These are phyloP conservation scores for Monilinia fructigena DNA, from an alignment of 2,329 filamentous ascomycete genomes.

Conservation along the genomic window DNA sequence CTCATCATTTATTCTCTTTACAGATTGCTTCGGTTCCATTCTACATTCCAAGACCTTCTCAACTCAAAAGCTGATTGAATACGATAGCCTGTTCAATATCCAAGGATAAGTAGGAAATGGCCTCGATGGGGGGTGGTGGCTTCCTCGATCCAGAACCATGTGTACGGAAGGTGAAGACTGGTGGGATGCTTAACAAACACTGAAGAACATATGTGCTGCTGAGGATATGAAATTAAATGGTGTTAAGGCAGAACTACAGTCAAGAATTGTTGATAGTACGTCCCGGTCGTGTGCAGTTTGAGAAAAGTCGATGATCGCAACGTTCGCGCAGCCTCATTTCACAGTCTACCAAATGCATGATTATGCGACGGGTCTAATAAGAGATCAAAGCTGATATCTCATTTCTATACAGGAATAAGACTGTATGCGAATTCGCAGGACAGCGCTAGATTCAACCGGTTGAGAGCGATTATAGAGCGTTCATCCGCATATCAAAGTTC, in stretches of 20 bases:
- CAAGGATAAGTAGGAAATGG: conserved; percentile 31
- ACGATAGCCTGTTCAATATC: conserved; percentile 2
- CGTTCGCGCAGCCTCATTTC: not conserved
- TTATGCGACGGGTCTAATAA: not conserved
- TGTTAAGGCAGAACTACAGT: conserved; percentile 79
- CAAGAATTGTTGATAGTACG: conserved; percentile 75
- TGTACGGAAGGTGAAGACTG: conserved; percentile 33
- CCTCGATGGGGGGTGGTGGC: conserved; percentile 38
- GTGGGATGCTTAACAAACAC: conserved; percentile 37
- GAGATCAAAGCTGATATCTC: conserved; percentile 12
- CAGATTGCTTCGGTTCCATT: not conserved
- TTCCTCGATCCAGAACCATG: conserved; percentile 37
- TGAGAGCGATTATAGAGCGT: conserved; percentile 35
- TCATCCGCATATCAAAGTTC: conserved; percentile 24
- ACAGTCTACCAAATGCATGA: not conserved
- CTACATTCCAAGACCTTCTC: not conserved
- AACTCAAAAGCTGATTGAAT: not conserved
- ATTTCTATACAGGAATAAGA: conserved; percentile 31
- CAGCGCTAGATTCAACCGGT: conserved; percentile 32
- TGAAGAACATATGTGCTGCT: conserved; percentile 58
- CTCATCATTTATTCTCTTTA: not conserved
- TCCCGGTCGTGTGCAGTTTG: not conserved
- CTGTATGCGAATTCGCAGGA: conserved; percentile 31
- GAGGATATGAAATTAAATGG: conserved; percentile 77
- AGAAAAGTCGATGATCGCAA: not conserved